Percentiles rank a stretch among this genome's conserved stretches.
These are phyloP conservation scores for Pythium pectinolyticum DNA, from an alignment of 352 stramenopile genomes.

Conservation along the genomic window DNA sequence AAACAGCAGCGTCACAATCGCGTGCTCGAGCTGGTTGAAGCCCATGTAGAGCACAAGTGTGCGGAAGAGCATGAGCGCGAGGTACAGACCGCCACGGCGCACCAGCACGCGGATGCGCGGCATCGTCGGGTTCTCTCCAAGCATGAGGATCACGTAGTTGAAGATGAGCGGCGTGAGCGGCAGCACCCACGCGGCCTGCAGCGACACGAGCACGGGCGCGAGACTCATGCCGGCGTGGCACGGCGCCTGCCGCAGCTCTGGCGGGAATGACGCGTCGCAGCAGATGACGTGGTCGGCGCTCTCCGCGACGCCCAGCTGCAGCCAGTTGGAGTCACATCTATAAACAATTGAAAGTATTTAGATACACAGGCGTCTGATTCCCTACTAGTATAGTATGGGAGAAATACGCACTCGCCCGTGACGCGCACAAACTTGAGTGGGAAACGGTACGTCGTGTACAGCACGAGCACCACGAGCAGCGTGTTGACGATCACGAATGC, in stretches of 20 bases:
- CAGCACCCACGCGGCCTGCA: conserved; percentile 64
- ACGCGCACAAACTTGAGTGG: conserved; percentile 74
- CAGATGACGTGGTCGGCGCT: conserved; percentile 45
- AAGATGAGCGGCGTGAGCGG: conserved; percentile 57
- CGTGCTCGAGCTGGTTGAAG: conserved; percentile 54
- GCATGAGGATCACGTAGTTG: conserved; percentile 73
- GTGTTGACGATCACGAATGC: conserved; percentile 49
- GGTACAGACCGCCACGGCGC: conserved; percentile 58
- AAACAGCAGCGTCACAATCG: conserved; percentile 38
- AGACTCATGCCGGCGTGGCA: conserved; percentile 75
- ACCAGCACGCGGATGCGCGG: conserved; percentile 52
- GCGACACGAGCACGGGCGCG: conserved; percentile 44
- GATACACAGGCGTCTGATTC: not conserved
- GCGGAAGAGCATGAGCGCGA: conserved; percentile 58
- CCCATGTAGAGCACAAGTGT: conserved; percentile 69
- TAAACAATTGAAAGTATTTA: conserved; percentile 4
- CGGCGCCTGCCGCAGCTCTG: conserved; percentile 30
- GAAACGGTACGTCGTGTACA: conserved; percentile 53
- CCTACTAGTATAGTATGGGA: conserved; percentile 1
- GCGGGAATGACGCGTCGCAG: conserved; percentile 47
- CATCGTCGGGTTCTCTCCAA: conserved; percentile 49
- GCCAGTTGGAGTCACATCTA: conserved; percentile 74
- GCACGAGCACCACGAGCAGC: conserved; percentile 55
- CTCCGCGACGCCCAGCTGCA: conserved; percentile 37
- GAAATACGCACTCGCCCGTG: conserved; percentile 53